Percentiles rank a stretch among this genome's conserved stretches.
Evolutionary conservation across 2,329 filamentous ascomycete genomes (phyloP).

Genomic region (Penicillium sp.): DNA sequence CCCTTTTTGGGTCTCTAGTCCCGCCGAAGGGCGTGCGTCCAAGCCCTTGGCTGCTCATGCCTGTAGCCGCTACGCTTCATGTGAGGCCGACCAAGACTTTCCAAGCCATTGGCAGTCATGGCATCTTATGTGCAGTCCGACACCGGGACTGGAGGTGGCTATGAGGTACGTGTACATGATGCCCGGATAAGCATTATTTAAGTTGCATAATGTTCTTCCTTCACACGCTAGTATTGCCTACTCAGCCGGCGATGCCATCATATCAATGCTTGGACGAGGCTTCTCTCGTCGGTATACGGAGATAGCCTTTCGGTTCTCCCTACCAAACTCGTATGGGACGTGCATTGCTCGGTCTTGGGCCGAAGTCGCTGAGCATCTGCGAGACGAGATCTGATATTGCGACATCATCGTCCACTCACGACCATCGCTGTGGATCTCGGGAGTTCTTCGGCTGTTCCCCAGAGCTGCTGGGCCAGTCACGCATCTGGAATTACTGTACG

Average conservation of each 20-base stretch:
- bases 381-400: conserved; percentile 7
- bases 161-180: not conserved
- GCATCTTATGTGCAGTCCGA: not conserved
- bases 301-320: no score
- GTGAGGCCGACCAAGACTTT: not conserved
- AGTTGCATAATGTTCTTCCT: conserved; percentile 8
- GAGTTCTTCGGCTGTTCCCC: not conserved
- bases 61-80: not conserved
- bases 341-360: not conserved
- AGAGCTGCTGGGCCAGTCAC: not conserved
- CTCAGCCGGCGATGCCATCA: no score
- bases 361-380: conserved; percentile 1
- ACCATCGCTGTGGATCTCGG: conserved; percentile 1
- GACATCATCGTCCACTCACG: conserved; percentile 12
- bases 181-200: conserved; percentile 10
- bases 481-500: not conserved
- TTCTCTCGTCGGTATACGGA: not conserved
- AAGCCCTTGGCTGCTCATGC: conserved; percentile 12
- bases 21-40: conserved; percentile 9
- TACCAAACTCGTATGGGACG: no score
- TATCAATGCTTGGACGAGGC: not conserved
- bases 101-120: conserved; percentile 5
- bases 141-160: not conserved
- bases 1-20: conserved; percentile 3
- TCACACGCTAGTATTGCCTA: no score